Evolutionary conservation across 352 stramenopile genomes (phyloP).

Genomic region (Globisporangium emineosum): DNA sequence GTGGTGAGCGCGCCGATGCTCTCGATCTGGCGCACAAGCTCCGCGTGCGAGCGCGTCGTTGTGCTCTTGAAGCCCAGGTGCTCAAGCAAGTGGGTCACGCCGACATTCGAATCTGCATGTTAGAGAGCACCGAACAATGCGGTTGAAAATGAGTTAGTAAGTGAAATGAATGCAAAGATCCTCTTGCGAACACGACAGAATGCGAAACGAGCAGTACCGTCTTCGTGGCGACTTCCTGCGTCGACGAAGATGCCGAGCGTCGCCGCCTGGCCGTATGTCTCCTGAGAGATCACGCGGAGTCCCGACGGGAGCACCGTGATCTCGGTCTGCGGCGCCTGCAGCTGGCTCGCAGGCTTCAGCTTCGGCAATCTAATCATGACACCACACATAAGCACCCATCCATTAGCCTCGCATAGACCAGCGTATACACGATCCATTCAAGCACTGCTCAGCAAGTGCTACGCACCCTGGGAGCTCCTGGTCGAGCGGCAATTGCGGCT

Average conservation of each 20-base stretch:
- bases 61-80: slow-evolving; percentile 96
- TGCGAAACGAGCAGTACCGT: slow-evolving; percentile 24
- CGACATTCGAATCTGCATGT: slow-evolving; percentile 53
- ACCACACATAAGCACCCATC: not conserved
- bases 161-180: not conserved
- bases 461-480: slow-evolving; percentile 53
- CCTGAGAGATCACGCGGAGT: slow-evolving; percentile 95
- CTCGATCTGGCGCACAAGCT: slow-evolving; percentile 90
- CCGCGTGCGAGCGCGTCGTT: slow-evolving; percentile 67
- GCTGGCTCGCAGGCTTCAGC: slow-evolving; percentile 81
- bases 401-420: not conserved
- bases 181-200: not conserved
- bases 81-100: slow-evolving; percentile 94
- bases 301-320: slow-evolving; percentile 93
- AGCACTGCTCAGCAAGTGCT: not conserved
- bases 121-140: not conserved
- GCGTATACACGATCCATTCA: not conserved
- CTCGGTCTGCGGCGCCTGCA: slow-evolving; percentile 86
- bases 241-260: slow-evolving; percentile 94
- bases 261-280: slow-evolving; percentile 94
- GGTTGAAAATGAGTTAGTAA: slow-evolving; percentile 5
- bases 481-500: slow-evolving; percentile 56
- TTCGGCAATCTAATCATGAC: slow-evolving; percentile 45
- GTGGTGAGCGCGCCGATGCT: slow-evolving; percentile 91
- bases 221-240: slow-evolving; percentile 85